A percentile compares a stretch with the other conserved stretches of the same genome.
These are phyloP conservation scores for Centella asiatica DNA, from an alignment of 129 eudicot species.

Conservation along the genomic window DNA sequence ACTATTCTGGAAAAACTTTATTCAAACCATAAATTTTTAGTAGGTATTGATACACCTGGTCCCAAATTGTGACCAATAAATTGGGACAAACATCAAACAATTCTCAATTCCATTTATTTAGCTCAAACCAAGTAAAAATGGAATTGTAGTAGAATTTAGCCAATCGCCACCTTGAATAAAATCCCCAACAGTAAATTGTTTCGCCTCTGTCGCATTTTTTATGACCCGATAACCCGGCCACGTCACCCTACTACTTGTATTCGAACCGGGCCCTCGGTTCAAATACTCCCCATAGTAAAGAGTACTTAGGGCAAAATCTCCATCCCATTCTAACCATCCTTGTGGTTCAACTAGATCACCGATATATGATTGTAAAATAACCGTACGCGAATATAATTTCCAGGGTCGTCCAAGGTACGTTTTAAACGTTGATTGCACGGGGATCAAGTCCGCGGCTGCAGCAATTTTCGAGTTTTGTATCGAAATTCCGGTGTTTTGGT, in stretches of 20 bases:
- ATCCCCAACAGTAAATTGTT: conserved; percentile 16
- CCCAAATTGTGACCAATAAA: neutral
- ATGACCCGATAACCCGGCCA: conserved; percentile 33
- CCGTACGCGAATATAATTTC: conserved; percentile 27
- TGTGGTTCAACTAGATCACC: conserved; percentile 22
- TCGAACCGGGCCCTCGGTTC: conserved; percentile 32
- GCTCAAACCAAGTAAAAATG: conserved; percentile 8
- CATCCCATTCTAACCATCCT: conserved; percentile 36
- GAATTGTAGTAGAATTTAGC: conserved; percentile 6
- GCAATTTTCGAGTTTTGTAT: conserved; percentile 20
- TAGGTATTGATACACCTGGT: neutral
- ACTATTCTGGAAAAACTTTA: too few relatives aligned
- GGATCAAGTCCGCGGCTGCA: conserved; percentile 20
- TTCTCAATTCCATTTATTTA: neutral
- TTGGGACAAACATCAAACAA: neutral
- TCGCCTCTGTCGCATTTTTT: conserved; percentile 17
- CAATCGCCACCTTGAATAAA: conserved; percentile 15
- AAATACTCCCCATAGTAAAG: conserved; percentile 29
- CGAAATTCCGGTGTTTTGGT: conserved; percentile 37
- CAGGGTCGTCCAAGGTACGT: conserved; percentile 40
- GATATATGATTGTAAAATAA: conserved; percentile 12
- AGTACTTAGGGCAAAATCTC: conserved; percentile 21
- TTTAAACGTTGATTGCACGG: neutral
- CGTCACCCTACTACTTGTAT: conserved; percentile 19
- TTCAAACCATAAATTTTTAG: too few relatives aligned